Conservation (phyloP, 2,329 filamentous ascomycete species). For the Alternaria ventricosa region DNA sequence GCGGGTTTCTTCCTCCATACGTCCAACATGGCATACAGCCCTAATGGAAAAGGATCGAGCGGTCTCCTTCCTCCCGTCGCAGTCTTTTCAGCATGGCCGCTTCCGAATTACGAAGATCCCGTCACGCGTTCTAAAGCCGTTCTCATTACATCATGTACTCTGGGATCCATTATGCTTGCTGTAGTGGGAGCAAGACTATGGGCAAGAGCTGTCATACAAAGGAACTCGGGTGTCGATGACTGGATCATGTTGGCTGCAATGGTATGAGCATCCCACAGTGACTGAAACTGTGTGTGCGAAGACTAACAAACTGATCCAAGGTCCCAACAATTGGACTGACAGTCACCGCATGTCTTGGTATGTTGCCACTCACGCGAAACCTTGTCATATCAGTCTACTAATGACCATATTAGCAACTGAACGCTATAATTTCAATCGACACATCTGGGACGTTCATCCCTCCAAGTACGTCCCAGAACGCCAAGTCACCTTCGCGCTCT, state of each 20-base stretch:
- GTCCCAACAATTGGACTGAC: slow-evolving; percentile 5
- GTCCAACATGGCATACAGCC: background rate
- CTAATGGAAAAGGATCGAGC: slow-evolving; percentile 9
- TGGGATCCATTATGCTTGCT: slow-evolving; percentile 13
- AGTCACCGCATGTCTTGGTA: background rate
- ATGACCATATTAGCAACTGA: background rate
- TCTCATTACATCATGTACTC: slow-evolving; percentile 10
- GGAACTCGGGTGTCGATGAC: slow-evolving; percentile 20
- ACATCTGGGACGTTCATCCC: slow-evolving; percentile 24
- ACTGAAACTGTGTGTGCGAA: background rate
- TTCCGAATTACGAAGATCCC: slow-evolving; percentile 20
- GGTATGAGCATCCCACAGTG: background rate
- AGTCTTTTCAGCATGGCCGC: slow-evolving; percentile 17
- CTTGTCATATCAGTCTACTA: background rate
- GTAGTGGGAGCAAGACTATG: slow-evolving; percentile 18
- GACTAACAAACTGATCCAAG: background rate
- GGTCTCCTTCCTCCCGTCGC: slow-evolving; percentile 19
- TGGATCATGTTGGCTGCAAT: slow-evolving; percentile 24
- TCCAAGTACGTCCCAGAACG: slow-evolving; percentile 8
- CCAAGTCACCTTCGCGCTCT: slow-evolving; percentile 22
- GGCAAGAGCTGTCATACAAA: slow-evolving; percentile 18
- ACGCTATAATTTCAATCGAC: slow-evolving; percentile 12
- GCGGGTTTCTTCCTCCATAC: background rate
- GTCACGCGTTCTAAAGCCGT: slow-evolving; percentile 8
- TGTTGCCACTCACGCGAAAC: background rate